A percentile compares a stretch with the other conserved stretches of the same genome.
phyloP scores from a whole-genome alignment of 2,329 filamentous ascomycete genomes.

The Cladophialophora exuberans region DNA sequence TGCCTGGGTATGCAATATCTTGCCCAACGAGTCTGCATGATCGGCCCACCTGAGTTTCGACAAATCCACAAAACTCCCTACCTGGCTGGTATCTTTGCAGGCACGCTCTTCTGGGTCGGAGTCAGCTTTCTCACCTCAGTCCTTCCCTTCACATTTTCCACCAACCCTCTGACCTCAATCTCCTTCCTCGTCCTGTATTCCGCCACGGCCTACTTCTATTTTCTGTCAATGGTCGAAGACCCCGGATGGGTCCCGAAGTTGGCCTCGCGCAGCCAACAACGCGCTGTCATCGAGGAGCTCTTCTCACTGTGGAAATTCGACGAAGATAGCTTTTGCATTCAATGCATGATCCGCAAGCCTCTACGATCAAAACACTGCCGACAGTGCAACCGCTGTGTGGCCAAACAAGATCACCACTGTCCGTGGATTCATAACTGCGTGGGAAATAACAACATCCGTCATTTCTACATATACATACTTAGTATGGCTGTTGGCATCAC shows the following conservation, averaged over 20 bases:
- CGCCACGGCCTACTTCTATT: constrained; percentile 83
- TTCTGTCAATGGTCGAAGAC: constrained; percentile 81
- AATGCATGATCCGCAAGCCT: constrained; percentile 92
- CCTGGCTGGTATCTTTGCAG: constrained; percentile 90
- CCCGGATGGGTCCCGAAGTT: constrained; percentile 93
- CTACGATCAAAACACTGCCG: constrained; percentile 95
- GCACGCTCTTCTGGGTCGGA: constrained; percentile 78
- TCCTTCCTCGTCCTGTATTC: constrained; percentile 67
- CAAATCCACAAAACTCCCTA: constrained; percentile 93
- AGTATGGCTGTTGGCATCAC: constrained; percentile 75
- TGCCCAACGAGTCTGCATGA: constrained; percentile 76
- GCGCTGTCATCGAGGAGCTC: constrained; percentile 84
- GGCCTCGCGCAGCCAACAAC: constrained; percentile 85
- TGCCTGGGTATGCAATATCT: constrained; percentile 70
- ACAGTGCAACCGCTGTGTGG: constrained; percentile 87
- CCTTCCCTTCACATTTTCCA: constrained; percentile 70
- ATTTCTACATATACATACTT: constrained; percentile 90
- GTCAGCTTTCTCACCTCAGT: constrained; percentile 75
- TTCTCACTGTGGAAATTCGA: constrained; percentile 87
- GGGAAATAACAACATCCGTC: constrained; percentile 91
- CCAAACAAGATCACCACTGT: constrained; percentile 96
- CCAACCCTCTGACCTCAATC: constrained; percentile 76
- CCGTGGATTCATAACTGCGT: constrained; percentile 98
- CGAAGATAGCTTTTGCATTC: constrained; percentile 89
- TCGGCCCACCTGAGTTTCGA: constrained; percentile 85